Evolutionary conservation across 2,329 filamentous ascomycete genomes (phyloP), one percentile per base, ranked within the genome.

Genomic region (Sarocladiaceae sp.): DNA sequence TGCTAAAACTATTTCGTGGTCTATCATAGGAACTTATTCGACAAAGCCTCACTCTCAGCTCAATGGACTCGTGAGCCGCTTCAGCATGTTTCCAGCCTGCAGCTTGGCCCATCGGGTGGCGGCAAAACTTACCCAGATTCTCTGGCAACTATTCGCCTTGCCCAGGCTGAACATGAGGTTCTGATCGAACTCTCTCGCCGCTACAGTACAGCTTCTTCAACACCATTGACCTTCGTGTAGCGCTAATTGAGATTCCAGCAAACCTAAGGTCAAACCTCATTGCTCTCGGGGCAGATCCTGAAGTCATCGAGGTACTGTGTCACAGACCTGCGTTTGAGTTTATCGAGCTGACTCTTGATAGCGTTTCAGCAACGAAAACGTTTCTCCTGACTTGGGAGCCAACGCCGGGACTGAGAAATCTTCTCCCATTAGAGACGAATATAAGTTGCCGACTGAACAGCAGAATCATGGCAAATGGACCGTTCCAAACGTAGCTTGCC

Each of bases 171-270:
- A 26, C 52, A 55, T 22, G 23, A 48, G 3, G n/a, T 28, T 10
- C 40, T 55, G 5, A 15, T 53, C 18, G 18, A 33, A 8, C 31
- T 53, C 15, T 46, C 53, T 29, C 44, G 25, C 3, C 53, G 49
- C 17, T 55, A 55, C 26, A 52, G 53, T 48, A 44, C 25, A n/a
- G 51, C 13, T 22, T 10, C 12, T 22, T 12, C n/a, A 36, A 36
- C 13, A 3, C 3, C 20, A n/a, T 35, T 25, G n/a, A n/a, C n/a
- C n/a, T n/a, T n/a, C n/a, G n/a, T n/a, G n/a, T n/a, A n/a, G n/a
- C 12, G 10, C 29, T 50, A 17, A 36, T 33, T 31, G 10, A 7
- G 29, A 5, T 15, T 4, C 18, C 18, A 50, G 47, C 47, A 7
- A 50, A 50, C 18, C 15, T 50, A 20, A 17, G 47, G 17, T 31